These are phyloP conservation scores for Pichia insulana DNA, from an alignment of 805 yeast species.

Conservation along the genomic window DNA sequence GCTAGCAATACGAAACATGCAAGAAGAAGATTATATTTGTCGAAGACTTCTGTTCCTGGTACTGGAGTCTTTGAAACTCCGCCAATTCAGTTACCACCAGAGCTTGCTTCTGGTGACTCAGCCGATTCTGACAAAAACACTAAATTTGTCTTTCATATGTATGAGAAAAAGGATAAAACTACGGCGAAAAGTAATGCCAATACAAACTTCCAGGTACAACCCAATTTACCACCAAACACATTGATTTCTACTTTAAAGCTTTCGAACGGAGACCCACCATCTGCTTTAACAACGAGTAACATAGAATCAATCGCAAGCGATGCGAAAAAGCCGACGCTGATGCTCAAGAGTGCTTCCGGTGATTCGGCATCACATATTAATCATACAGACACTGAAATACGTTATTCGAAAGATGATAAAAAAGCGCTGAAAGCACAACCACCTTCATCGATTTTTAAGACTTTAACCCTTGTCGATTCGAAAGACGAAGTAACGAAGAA, in stretches of 20 bases:
- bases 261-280: not conserved
- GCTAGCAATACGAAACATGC: constrained; percentile 2
- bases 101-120: not conserved
- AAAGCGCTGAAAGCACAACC: no score
- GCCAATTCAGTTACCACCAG: constrained; percentile 7
- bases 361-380: no score
- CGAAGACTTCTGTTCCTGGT: constrained; percentile 10
- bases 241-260: not conserved
- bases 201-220: constrained; percentile 8
- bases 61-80: constrained; percentile 11
- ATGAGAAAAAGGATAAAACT: not conserved
- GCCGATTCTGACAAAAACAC: not conserved
- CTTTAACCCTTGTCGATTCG: constrained; percentile 4
- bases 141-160: constrained; percentile 8
- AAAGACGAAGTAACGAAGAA: constrained; percentile 5
- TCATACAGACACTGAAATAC: no score
- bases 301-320: no score
- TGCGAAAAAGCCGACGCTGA: no score
- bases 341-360: no score
- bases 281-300: not conserved
- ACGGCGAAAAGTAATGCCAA: not conserved
- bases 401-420: no score
- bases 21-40: constrained; percentile 8
- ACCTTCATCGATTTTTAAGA: not conserved
- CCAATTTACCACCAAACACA: constrained; percentile 3